phyloP scores from a whole-genome alignment of 495 filamentous ascomycete species.

The Niebla homalea region DNA sequence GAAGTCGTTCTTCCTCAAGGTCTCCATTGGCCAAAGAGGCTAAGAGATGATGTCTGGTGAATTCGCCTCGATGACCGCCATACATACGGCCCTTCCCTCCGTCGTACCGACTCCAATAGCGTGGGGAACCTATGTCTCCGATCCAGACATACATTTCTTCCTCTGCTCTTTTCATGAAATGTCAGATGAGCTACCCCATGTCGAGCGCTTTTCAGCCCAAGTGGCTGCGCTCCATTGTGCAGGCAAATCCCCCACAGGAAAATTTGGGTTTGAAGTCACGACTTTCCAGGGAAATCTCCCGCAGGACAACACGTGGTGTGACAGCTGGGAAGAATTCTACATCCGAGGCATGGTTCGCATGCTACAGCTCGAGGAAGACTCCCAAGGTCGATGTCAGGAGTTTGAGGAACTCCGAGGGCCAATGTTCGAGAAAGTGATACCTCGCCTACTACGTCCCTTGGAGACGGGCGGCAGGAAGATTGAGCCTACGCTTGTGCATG shows the following conservation, averaged over 20 bases:
- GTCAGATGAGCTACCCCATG: constrained; percentile 8
- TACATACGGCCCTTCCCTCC: constrained; percentile 2
- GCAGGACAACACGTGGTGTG: constrained; percentile 10
- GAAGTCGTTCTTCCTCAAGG: constrained; percentile 16
- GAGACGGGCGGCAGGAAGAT: constrained; percentile 3
- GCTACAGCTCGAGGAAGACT: constrained; percentile 14
- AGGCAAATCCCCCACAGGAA: constrained; percentile 6
- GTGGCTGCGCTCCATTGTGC: constrained; percentile 9
- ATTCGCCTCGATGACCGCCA: constrained; percentile 4
- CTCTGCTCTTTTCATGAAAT: constrained; percentile 13
- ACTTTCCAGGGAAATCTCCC: constrained; percentile 10
- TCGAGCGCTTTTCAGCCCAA: not conserved
- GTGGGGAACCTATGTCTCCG: not conserved
- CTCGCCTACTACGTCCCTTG: constrained; percentile 5
- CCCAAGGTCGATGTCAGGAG: constrained; percentile 21
- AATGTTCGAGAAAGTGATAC: constrained; percentile 8
- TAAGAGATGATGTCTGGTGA: constrained; percentile 12
- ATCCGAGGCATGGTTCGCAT: not conserved
- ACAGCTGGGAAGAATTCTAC: constrained; percentile 16
- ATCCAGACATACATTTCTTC: constrained; percentile 8
- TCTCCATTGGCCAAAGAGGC: not conserved
- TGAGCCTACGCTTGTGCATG: constrained; percentile 4
- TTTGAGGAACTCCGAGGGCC: constrained; percentile 14
- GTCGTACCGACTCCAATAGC: constrained; percentile 3
- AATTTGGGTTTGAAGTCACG: constrained; percentile 12